Evolutionary conservation across 2,329 filamentous ascomycete genomes (phyloP), one percentile per base, ranked within the genome.

Genomic region (Fusarium humuli): DNA sequence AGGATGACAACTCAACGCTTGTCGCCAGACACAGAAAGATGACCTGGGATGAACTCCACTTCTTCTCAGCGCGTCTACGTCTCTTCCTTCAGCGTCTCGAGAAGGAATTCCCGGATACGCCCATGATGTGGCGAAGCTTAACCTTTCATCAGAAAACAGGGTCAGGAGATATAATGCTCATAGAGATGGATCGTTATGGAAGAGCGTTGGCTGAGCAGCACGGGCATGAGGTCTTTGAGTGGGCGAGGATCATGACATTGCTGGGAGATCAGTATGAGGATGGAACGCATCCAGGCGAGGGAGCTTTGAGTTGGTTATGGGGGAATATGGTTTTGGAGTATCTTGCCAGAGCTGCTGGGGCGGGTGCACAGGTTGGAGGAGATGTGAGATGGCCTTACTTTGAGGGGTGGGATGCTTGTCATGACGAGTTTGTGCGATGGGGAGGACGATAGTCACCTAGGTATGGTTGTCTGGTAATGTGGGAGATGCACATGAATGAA

Each of bases 381-480:
- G 27, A 44, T 7, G 18, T 44, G 6, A 60, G 58, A 18, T 61
- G 41, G n/a, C 58, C 58, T 7, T 61, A 61, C 42, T 61, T 61
- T 18, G 58, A 61, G 9, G 58, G 58, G 29, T 61, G 58, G 58
- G 58, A 61, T 34, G 46, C 34, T 9, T 61, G 58, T 12, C 58
- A 61, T 1, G 44, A 44, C 2, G 58, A 61, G 6, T 16, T 30
- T 2, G 16, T 53, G 6, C 10, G 23, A 12, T 27, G 34, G 34
- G 49, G 49, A 16, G 49, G 49, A 11, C 23, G 34, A 18, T 53
- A 22, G 10, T 18, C 6, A 12, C 34, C 34, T 7, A 37, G 34
- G 34, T n/a, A 37, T n/a, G 34, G 18, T 11, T n/a, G 10, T n/a
- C 34, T n/a, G 10, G 18, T n/a, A 37, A n/a, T 37, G 18, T 11